Percentiles rank a stretch among this genome's conserved stretches.
Conservation (phyloP, 768 basidiomycete species). For the Lentinula sp. region DNA sequence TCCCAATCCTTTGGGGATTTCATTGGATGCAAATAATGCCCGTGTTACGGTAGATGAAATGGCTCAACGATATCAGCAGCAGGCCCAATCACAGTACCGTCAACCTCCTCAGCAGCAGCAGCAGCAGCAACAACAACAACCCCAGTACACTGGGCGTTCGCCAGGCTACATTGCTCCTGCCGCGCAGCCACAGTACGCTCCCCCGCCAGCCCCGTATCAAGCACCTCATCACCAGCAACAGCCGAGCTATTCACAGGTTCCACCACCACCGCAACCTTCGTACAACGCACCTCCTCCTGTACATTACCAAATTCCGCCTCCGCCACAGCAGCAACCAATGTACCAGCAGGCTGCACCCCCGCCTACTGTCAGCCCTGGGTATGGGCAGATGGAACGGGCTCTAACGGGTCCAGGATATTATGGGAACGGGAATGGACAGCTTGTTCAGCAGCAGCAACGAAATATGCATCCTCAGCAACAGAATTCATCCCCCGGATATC, state of each 20-base stretch:
- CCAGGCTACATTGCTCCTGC: constrained; percentile 1
- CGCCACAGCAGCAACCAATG: constrained; percentile 6
- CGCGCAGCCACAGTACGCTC: constrained; percentile 9
- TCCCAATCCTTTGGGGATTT: constrained; percentile 78
- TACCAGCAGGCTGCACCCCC: constrained; percentile 12
- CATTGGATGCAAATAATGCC: constrained; percentile 66
- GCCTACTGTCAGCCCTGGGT: constrained; percentile 13
- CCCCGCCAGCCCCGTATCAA: constrained; percentile 14
- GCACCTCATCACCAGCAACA: constrained; percentile 7
- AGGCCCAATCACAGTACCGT: constrained; percentile 14
- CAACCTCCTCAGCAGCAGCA: constrained; percentile 31
- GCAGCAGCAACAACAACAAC: constrained; percentile 30
- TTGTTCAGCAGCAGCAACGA: neutral
- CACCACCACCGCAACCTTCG: constrained; percentile 13
- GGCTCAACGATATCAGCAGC: constrained; percentile 53
- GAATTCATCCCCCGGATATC: neutral
- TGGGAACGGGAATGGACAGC: neutral
- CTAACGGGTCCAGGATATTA: constrained; percentile 5
- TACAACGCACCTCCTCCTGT: constrained; percentile 1
- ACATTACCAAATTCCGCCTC: constrained; percentile 6
- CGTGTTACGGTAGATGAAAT: constrained; percentile 77
- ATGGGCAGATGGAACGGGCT: constrained; percentile 10
- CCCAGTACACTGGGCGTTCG: constrained; percentile 34
- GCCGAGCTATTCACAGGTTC: constrained; percentile 14
- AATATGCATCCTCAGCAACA: constrained; percentile 1